Evolutionary conservation across 495 filamentous ascomycete species (phyloP), one percentile per base, ranked within the genome.

Genomic region (Cladorrhinum samala): DNA sequence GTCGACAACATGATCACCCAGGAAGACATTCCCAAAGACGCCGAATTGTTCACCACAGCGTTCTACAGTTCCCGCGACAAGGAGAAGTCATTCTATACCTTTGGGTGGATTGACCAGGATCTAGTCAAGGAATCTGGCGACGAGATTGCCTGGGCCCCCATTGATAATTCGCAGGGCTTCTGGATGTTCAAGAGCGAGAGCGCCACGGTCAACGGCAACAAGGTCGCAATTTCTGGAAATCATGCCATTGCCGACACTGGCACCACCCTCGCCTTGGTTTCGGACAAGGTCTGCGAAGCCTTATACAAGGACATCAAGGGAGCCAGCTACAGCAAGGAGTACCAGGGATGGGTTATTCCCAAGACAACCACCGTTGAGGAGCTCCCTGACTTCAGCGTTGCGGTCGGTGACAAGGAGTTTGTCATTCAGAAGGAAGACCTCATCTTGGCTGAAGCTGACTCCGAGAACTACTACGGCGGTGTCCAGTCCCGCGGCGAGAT

Each of bases 161-260:
- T 91, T 48, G 85, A 90, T 68, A 85, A 79, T 49, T 80, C 77
- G 9, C 65, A 85, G 37, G 87, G 87, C 19, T 88, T 88, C 69
- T 91, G 87, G 87, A 68, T 77, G 68, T 83, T 91, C 63, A 59
- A 75, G 20, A 86, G 82, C 27, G 67, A 77, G 44, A 81, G 79
- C 9, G 77, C 75, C 33, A 77, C 75, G 3, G 71, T 91, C 44
- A 81, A 82, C 58, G 83, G 82, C 57, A 75, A 83, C 57, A 72
- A 72, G 6, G 66, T 87, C 44, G 18, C 64, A 3, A 75, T 78
- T 9, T 62, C 73, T n/a, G 77, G 76, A 21, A 91, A 89, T 69
- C 86, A 72, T n/a, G 85, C 87, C 49, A 89, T 91, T 52, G 85
- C 83, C 43, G 87, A 91, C 66, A 91, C 87, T 2, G 87, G 86